Evolutionary conservation across 495 filamentous ascomycete species (phyloP).

Genomic region (Mycothermus thermophilus): DNA sequence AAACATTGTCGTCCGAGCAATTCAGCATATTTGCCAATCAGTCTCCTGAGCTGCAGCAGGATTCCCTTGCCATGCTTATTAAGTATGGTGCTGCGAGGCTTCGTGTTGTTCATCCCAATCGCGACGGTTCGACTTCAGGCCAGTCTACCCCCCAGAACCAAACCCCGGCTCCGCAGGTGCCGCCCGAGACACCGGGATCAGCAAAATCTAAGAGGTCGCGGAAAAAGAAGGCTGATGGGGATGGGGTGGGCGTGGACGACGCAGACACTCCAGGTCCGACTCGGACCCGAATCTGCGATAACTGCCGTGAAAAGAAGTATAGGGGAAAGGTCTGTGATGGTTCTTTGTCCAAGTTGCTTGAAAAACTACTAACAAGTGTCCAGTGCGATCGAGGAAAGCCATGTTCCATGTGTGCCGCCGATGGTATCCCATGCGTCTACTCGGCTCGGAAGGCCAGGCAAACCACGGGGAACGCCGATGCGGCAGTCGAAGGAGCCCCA

Average conservation of each 20-base stretch:
- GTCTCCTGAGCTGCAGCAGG: conserved; percentile 29
- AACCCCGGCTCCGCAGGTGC: conserved; percentile 2
- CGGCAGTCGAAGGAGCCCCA: neutral
- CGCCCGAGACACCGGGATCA: conserved; percentile 1
- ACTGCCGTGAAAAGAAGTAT: conserved; percentile 18
- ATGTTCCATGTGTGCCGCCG: conserved; percentile 22
- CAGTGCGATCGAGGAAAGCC: conserved; percentile 31
- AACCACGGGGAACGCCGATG: conserved; percentile 1
- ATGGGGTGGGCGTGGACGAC: conserved; percentile 7
- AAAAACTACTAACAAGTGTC: conserved; percentile 1
- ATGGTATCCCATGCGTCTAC: conserved; percentile 23
- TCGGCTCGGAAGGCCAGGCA: conserved; percentile 13
- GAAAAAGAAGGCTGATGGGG: conserved; percentile 18
- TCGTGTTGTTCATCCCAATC: conserved; percentile 31
- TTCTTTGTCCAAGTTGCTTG: neutral
- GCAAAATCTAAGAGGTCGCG: conserved; percentile 11
- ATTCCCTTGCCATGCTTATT: conserved; percentile 31
- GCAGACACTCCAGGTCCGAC: conserved; percentile 11
- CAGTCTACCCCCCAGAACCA: conserved; percentile 10
- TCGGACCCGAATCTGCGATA: conserved; percentile 22
- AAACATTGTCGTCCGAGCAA: conserved; percentile 31
- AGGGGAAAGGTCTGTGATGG: conserved; percentile 8
- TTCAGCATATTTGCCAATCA: conserved; percentile 39
- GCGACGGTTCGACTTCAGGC: conserved; percentile 13
- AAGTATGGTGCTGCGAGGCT: conserved; percentile 32